Evolutionary conservation across 176 grass and related monocot species (phyloP).

Genomic region (Stipa capillata): DNA sequence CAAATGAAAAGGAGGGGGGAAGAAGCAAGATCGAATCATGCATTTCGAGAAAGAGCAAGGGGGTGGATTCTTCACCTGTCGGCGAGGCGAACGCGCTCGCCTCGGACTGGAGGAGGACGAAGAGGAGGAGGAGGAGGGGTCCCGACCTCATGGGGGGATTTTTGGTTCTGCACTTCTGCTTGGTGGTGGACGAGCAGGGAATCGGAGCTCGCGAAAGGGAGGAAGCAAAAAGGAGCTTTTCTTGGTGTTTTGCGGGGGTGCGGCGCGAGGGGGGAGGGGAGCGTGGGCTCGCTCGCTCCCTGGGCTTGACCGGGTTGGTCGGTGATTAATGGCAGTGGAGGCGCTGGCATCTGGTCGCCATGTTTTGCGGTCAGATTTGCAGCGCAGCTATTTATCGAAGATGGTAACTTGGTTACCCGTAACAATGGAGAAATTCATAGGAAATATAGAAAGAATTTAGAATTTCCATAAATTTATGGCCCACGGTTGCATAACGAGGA

Average conservation of each 20-base stretch:
- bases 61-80: slow-evolving; percentile 21
- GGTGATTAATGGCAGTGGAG: too few species aligned
- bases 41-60: not conserved
- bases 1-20: not conserved
- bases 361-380: too few species aligned
- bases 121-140: slow-evolving; percentile 20
- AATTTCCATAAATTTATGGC: too few species aligned
- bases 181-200: not conserved
- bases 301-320: not conserved
- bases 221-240: not conserved
- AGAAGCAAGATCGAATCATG: not conserved
- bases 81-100: slow-evolving; percentile 28
- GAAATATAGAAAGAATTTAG: too few species aligned
- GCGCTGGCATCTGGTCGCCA: too few species aligned
- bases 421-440: too few species aligned
- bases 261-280: not conserved
- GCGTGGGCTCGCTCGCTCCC: not conserved
- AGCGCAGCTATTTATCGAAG: too few species aligned
- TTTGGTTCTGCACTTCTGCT: not conserved
- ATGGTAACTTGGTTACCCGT: too few species aligned
- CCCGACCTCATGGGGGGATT: slow-evolving; percentile 25
- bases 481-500: too few species aligned
- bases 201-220: not conserved
- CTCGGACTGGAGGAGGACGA: slow-evolving; percentile 17
- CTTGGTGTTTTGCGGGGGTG: not conserved